Conservation (phyloP, 2,329 filamentous ascomycete species). For the Septoria linicola region DNA sequence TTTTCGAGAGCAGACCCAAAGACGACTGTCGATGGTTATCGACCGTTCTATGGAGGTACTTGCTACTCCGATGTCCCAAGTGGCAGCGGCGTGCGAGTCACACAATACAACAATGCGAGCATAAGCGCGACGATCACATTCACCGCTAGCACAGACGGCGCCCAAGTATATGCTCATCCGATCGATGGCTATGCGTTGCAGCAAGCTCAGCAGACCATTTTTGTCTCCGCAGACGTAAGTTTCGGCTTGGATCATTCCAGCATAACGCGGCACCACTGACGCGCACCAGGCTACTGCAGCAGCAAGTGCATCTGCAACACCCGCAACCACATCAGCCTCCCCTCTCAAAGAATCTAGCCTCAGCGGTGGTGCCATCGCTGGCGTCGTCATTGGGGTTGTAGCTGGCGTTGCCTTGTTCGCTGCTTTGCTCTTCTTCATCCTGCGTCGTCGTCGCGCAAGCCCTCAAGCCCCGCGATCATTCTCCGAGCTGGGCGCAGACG, state of each 20-base stretch:
- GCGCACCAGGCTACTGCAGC: not conserved
- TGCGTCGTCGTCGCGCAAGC: not conserved
- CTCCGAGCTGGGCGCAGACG: not conserved
- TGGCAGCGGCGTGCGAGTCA: conserved; percentile 13
- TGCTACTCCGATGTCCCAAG: conserved; percentile 18
- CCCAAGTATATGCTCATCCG: conserved; percentile 19
- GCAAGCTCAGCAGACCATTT: conserved; percentile 12
- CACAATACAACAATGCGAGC: conserved; percentile 18
- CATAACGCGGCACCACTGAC: not conserved
- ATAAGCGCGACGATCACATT: conserved; percentile 12
- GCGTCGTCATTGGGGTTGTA: conserved; percentile 11
- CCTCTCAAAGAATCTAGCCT: not conserved
- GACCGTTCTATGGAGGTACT: conserved; percentile 21
- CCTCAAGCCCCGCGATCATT: not conserved
- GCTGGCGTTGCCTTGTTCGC: conserved; percentile 7
- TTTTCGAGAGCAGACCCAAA: conserved; percentile 13
- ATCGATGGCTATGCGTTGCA: conserved; percentile 21
- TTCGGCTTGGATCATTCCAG: not conserved
- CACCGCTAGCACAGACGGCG: conserved; percentile 8
- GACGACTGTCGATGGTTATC: conserved; percentile 16
- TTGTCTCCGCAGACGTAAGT: conserved; percentile 1
- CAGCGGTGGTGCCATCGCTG: conserved; percentile 12
- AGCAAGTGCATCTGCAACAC: not conserved
- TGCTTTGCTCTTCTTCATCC: conserved; percentile 9
- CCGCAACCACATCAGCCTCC: not conserved